Evolutionary conservation across 768 basidiomycete species (phyloP).

Genomic region (Mycena floridula): DNA sequence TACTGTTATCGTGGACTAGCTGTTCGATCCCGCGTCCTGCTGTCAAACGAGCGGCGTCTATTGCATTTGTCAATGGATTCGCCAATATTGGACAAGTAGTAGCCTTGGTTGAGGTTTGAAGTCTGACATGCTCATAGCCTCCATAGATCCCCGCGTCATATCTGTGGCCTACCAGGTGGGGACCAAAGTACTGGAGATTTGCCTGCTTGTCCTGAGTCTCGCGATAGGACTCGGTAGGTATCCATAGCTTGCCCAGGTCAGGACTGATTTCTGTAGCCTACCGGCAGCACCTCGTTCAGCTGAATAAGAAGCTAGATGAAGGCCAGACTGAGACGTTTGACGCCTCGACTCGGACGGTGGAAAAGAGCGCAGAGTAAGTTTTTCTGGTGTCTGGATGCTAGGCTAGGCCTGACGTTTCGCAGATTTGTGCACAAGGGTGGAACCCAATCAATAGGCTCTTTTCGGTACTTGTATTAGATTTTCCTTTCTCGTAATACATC

Average conservation of each 20-base stretch:
- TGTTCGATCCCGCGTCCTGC: conserved; percentile 49
- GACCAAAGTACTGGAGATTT: conserved; percentile 13
- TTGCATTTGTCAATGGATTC: conserved; percentile 61
- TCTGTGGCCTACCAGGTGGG: conserved; percentile 15
- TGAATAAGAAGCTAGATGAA: conserved; percentile 11
- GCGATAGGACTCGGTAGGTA: conserved; percentile 12
- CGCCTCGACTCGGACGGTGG: conserved; percentile 2
- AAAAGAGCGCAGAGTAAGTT: conserved; percentile 10
- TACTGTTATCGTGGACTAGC: conserved; percentile 28
- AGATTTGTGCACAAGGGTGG: conserved; percentile 6
- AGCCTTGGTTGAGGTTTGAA: not conserved
- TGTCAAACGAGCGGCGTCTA: conserved; percentile 60
- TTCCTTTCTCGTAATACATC: too few relatives aligned
- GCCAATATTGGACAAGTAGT: conserved; percentile 21
- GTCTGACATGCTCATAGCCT: not conserved
- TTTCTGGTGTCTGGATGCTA: not conserved
- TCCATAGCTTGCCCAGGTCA: not conserved
- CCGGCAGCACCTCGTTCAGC: conserved; percentile 7
- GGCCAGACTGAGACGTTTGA: conserved; percentile 9
- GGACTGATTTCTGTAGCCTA: conserved; percentile 2
- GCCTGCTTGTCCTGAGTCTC: conserved; percentile 10
- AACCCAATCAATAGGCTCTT: conserved; percentile 4
- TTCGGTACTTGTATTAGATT: conserved; percentile 1
- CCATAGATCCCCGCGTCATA: conserved; percentile 11
- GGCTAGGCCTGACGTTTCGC: not conserved